Base-by-base conservation (phyloP, 2,329 filamentous ascomycete genomes). In the Venturia pyrina region DNA sequence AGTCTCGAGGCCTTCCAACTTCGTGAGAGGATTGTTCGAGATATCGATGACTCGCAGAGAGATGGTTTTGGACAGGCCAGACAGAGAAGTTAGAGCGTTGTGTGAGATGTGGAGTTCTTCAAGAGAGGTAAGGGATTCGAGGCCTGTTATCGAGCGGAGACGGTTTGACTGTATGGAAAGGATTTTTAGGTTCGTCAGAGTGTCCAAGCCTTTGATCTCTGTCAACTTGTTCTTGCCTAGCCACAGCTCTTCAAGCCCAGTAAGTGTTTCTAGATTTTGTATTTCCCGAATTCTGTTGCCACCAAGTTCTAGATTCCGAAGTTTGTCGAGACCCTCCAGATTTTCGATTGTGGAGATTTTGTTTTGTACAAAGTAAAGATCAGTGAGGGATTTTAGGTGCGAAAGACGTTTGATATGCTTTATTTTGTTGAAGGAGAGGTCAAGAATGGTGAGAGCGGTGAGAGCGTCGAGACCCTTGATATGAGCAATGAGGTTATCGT, bases 401-500 rank as follows among this genome's bases (percentile, higher is more conserved):
- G 84, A 83, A 69, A 98, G 80, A 72, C 93, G 87, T 78, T 96
- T 96, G 80, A 99, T 96, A 78, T 97, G 93, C 76, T 96, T 97
- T 80, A 99, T 93, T 81, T 98, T 98, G 82, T 99, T 99, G 85
- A 97, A 99, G 76, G 90, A 96, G 63, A 99, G 82, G 75, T 99
- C 95, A 65, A 99, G 85, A 66, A 81, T 89, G 6, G 85, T 91
- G 65, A 99, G 84, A 68, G 89, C 83, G 15, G 83, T 85, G 66
- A 97, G 85, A 59, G 86, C 81, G 65, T 97, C 92, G 59, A 99
- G 83, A 40, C 90, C 90, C 70, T 88, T 87, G 76, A 97, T 86
- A 76, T 96, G 92, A 13, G 87, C 85, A 71, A 99, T 92, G 21
- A 96, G 83, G 77, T 99, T 99, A 78, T 99, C 95, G 80, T 99